Evolutionary conservation across 768 basidiomycete species (phyloP), one percentile per base, ranked within the genome.

Genomic region (Mycena pura): DNA sequence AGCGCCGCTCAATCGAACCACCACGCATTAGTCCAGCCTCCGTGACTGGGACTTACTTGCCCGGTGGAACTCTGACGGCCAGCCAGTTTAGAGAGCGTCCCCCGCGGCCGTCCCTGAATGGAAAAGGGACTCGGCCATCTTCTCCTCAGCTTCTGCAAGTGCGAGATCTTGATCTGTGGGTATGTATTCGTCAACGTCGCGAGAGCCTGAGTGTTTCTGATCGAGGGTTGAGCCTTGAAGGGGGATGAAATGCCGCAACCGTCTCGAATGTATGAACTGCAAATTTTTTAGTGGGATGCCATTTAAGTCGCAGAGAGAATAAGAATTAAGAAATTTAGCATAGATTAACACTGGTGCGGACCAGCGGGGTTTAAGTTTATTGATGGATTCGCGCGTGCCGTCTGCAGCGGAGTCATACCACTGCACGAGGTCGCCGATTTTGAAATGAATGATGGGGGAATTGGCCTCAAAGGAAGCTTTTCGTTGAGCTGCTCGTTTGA

Each of bases 321-420:
- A 70, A 0, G 66, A 70, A 38, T 69, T 72, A 13, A 56, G 38
- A 19, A 59, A 21, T 14, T 52, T 39, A 17, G 46, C 47, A 13
- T 24, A 17, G 14, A 71, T 58, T 6, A 40, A 19, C 6, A 47
- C 28, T 15, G 71, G 73, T 15, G 64, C 45, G 2, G 72, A 74
- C 74, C 73, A 74, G 24, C 64, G 67, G 4, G 72, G 71, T 14
- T 66, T 32, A 6, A 74, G 41, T 45, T 76, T 76, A 41, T 56
- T 44, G n/a, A 49, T 56, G 21, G 41, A 39, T 10, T 49, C 44
- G 31, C 54, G 22, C 10, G 52, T 67, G 40, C 21, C 53, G 56
- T 61, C 53, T 7, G 53, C 51, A n/a, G 17, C 32, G 8, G 51
- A 53, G 19, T 53, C 34, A 40, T 53, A 53, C 51, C 51, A 53